Conservation (phyloP, 495 filamentous ascomycete genomes). For the Usnea hakonensis region DNA sequence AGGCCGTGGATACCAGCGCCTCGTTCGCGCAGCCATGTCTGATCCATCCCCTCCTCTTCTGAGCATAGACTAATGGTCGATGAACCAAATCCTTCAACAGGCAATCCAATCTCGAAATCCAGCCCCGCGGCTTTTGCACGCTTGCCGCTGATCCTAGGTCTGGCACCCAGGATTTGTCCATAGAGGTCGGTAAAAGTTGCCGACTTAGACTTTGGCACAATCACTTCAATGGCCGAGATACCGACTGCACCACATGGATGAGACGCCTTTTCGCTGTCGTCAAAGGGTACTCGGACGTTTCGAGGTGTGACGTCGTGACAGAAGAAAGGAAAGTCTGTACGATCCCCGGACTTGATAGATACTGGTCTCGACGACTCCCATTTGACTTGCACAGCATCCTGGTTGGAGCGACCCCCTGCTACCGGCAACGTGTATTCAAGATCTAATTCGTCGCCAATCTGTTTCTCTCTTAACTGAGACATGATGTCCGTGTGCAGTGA, state of each 20-base stretch:
- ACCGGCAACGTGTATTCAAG: neutral
- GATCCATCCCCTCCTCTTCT: neutral
- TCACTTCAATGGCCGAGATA: neutral
- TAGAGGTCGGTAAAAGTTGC: neutral
- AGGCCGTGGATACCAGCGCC: neutral
- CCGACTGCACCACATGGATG: slow-evolving; percentile 1
- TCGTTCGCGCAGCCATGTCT: neutral
- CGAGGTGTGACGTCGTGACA: neutral
- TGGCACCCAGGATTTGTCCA: neutral
- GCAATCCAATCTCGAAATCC: neutral
- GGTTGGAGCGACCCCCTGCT: neutral
- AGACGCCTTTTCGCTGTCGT: neutral
- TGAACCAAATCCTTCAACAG: neutral
- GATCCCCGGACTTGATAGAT: neutral
- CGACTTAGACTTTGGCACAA: neutral
- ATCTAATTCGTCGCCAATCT: neutral
- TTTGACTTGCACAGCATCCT: neutral
- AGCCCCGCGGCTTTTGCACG: neutral
- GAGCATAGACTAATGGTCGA: neutral
- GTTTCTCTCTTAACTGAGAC: neutral
- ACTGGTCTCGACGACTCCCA: neutral
- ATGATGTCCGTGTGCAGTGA: neutral
- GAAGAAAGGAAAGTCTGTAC: slow-evolving; percentile 2
- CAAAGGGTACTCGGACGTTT: neutral
- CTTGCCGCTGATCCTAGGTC: neutral